These are phyloP conservation scores for Cryptosporidium bovis DNA, from an alignment of 169 alveolate species.

Conservation along the genomic window DNA sequence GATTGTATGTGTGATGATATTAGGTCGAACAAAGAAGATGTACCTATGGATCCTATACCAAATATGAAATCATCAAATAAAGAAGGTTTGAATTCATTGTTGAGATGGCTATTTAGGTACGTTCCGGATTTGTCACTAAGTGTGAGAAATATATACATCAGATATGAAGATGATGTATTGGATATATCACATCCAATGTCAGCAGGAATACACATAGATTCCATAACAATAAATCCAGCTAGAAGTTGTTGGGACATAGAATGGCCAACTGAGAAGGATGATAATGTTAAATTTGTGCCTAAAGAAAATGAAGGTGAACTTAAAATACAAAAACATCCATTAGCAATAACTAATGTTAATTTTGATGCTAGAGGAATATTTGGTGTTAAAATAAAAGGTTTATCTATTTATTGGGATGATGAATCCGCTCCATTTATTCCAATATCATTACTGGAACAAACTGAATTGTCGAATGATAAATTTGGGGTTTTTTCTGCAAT, in stretches of 20 bases:
- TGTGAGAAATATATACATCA: constrained; percentile 50
- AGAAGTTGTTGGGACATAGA: constrained; percentile 71
- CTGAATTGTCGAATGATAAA: constrained; percentile 51
- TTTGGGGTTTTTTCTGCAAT: constrained; percentile 72
- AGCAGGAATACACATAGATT: constrained; percentile 59
- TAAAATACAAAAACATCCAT: constrained; percentile 7
- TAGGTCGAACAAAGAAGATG: background rate
- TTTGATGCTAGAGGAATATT: constrained; percentile 62
- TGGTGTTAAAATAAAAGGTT: constrained; percentile 31
- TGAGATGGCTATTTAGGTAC: constrained; percentile 66
- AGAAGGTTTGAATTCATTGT: constrained; percentile 63
- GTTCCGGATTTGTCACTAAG: constrained; percentile 67
- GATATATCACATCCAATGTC: constrained; percentile 67
- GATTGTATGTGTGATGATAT: background rate
- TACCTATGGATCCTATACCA: background rate
- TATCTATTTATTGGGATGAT: constrained; percentile 65
- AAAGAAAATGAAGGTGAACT: background rate
- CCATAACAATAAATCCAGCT: constrained; percentile 68
- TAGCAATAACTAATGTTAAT: constrained; percentile 5
- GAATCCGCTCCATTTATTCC: constrained; percentile 74
- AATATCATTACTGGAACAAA: constrained; percentile 55
- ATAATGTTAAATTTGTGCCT: constrained; percentile 39
- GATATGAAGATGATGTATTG: constrained; percentile 65
- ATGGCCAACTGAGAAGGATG: constrained; percentile 67
- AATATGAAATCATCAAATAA: constrained; percentile 41